Conservation (phyloP, 2,329 filamentous ascomycete species). For the Boeremia lycopersici region DNA sequence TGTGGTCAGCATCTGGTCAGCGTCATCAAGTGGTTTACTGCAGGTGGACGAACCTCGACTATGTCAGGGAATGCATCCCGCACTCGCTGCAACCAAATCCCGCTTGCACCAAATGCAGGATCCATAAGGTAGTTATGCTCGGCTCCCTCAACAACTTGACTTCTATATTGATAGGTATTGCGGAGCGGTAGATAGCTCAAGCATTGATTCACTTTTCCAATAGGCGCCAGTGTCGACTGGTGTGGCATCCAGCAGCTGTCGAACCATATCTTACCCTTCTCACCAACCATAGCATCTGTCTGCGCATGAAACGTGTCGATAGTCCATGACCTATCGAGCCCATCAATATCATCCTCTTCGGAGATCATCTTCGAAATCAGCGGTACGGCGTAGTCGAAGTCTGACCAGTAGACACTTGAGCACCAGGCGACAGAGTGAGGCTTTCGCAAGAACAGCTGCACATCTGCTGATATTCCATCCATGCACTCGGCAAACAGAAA, state of each 20-base stretch:
- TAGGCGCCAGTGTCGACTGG: not conserved
- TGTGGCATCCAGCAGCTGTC: constrained; percentile 30
- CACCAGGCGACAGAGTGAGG: constrained; percentile 30
- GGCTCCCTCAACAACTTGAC: constrained; percentile 23
- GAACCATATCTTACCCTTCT: constrained; percentile 36
- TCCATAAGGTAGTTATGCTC: constrained; percentile 39
- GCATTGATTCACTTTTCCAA: not conserved
- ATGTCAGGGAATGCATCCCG: constrained; percentile 22
- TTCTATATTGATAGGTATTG: constrained; percentile 26
- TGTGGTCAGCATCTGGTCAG: not conserved
- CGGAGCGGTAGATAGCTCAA: not conserved
- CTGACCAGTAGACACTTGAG: constrained; percentile 28
- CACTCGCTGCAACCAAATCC: constrained; percentile 34
- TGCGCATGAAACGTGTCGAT: constrained; percentile 40
- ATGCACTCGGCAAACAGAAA: constrained; percentile 35
- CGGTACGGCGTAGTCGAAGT: constrained; percentile 33
- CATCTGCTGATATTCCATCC: constrained; percentile 36
- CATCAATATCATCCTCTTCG: constrained; percentile 14
- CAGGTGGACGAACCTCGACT: not conserved
- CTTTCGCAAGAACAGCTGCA: constrained; percentile 34
- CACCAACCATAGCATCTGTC: constrained; percentile 36
- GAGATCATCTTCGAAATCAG: constrained; percentile 29
- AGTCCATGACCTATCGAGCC: constrained; percentile 20
- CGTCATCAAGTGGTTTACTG: not conserved
- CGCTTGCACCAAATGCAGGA: constrained; percentile 32